Percentiles rank a stretch among this genome's conserved stretches.
Evolutionary conservation across 2,329 filamentous ascomycete species (phyloP).

Genomic region (Cladosporium sp.): DNA sequence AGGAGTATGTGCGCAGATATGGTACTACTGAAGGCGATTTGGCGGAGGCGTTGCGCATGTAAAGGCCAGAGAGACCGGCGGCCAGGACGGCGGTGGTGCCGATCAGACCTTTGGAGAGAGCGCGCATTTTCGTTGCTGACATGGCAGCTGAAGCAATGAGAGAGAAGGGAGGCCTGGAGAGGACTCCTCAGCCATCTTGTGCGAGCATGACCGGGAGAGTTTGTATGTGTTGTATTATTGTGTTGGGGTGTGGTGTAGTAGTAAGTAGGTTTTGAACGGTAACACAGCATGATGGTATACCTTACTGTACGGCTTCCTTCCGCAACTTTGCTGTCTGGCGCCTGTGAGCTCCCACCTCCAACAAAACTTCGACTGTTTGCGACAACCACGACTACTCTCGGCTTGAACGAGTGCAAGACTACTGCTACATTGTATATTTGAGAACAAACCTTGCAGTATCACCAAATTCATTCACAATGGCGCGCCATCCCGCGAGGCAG

Average conservation of each 20-base stretch:
- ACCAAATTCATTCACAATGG: constrained; percentile 31
- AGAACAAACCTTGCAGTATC: not conserved
- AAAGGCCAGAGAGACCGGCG: constrained; percentile 19
- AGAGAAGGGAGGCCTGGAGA: not conserved
- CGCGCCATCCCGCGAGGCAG: constrained; percentile 83
- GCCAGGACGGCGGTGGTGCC: constrained; percentile 20
- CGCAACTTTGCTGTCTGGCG: constrained; percentile 1
- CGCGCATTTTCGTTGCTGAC: constrained; percentile 13
- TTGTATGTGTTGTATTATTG: not conserved
- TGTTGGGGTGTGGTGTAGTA: not conserved
- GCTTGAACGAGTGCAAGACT: not conserved
- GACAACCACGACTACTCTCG: not conserved
- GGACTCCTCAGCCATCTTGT: constrained; percentile 12
- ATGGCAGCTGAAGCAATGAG: not conserved
- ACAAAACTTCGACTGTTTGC: constrained; percentile 16
- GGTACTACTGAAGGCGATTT: constrained; percentile 14
- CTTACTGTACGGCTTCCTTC: constrained; percentile 1
- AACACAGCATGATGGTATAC: not conserved
- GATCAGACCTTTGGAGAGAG: constrained; percentile 17
- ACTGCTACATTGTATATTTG: not conserved
- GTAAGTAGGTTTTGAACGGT: not conserved
- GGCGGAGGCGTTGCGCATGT: constrained; percentile 12
- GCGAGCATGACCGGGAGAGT: constrained; percentile 3
- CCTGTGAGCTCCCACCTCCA: not conserved
- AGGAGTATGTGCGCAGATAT: constrained; percentile 16